Conservation (phyloP, 768 basidiomycete species). For the Boletellus ananas region DNA sequence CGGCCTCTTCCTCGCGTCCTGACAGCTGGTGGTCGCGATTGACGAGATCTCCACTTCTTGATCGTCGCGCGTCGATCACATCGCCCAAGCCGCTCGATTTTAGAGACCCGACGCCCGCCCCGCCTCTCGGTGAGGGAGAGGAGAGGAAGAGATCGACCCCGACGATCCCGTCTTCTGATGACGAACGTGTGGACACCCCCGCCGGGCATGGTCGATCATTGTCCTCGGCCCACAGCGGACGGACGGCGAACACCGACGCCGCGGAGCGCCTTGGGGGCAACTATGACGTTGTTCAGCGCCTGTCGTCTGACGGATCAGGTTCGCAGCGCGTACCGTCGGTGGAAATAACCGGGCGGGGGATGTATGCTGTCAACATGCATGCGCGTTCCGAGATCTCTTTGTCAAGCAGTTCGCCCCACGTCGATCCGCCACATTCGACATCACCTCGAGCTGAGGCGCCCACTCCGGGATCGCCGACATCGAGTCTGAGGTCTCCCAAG, state of each 20-base stretch:
- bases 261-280: slow-evolving; percentile 62
- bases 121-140: slow-evolving; percentile 56
- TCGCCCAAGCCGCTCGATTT: slow-evolving; percentile 46
- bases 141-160: slow-evolving; percentile 32
- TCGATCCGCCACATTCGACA: slow-evolving; percentile 21
- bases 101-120: slow-evolving; percentile 78
- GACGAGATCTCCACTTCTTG: slow-evolving; percentile 60
- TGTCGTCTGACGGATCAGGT: slow-evolving; percentile 28
- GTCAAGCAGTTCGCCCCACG: slow-evolving; percentile 2
- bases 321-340: slow-evolving; percentile 23
- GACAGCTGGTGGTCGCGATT: slow-evolving; percentile 81
- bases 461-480: not conserved
- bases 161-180: slow-evolving; percentile 13
- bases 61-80: slow-evolving; percentile 47
- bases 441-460: slow-evolving; percentile 1
- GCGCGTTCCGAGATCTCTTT: slow-evolving; percentile 10
- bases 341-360: slow-evolving; percentile 19
- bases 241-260: slow-evolving; percentile 65
- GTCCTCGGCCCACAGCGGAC: slow-evolving; percentile 50
- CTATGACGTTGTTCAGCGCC: slow-evolving; percentile 68
- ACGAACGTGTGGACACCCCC: slow-evolving; percentile 10
- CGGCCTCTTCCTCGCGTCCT: slow-evolving; percentile 54
- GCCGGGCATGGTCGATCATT: slow-evolving; percentile 32
- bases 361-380: slow-evolving; percentile 7
- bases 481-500: not conserved